These are phyloP conservation scores for Lithocarpus polystachyus DNA, from an alignment of 306 rosid species.

Conservation along the genomic window DNA sequence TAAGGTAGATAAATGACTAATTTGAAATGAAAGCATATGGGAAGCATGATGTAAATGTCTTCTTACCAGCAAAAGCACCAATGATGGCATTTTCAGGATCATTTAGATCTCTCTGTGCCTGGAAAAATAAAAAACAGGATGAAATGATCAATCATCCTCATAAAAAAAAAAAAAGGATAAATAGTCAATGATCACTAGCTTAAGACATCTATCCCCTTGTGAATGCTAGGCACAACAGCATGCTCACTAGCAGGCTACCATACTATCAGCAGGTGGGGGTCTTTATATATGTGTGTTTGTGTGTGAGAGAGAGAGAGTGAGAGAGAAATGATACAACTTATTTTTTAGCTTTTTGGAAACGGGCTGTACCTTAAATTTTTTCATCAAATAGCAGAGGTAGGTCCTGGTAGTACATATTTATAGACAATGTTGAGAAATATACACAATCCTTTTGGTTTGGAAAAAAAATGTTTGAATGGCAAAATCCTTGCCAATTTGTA, in stretches of 20 bases:
- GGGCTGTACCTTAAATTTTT: background rate
- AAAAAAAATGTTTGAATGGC: background rate
- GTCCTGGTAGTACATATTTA: background rate
- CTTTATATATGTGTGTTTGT: no score
- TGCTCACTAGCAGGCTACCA: background rate
- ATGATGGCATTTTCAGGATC: slow-evolving; percentile 91
- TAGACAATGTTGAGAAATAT: background rate
- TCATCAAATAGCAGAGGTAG: background rate
- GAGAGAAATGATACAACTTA: no score
- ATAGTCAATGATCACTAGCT: background rate
- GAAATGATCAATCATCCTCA: slow-evolving; percentile 14
- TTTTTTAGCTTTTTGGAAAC: no score
- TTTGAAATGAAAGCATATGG: background rate
- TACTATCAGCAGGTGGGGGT: background rate
- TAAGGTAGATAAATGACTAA: background rate
- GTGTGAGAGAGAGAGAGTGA: no score
- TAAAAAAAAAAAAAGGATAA: slow-evolving; percentile 11
- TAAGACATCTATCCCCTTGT: no score
- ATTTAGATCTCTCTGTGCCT: slow-evolving; percentile 78
- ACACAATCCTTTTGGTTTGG: background rate
- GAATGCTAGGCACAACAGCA: background rate
- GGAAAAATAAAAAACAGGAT: slow-evolving; percentile 28
- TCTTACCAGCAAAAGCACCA: slow-evolving; percentile 94
- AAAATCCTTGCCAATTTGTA: background rate
- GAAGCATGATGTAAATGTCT: background rate